Evolutionary conservation across 352 stramenopile species (phyloP), one percentile per base, ranked within the genome.

Genomic region (Globisporangium yorkense): DNA sequence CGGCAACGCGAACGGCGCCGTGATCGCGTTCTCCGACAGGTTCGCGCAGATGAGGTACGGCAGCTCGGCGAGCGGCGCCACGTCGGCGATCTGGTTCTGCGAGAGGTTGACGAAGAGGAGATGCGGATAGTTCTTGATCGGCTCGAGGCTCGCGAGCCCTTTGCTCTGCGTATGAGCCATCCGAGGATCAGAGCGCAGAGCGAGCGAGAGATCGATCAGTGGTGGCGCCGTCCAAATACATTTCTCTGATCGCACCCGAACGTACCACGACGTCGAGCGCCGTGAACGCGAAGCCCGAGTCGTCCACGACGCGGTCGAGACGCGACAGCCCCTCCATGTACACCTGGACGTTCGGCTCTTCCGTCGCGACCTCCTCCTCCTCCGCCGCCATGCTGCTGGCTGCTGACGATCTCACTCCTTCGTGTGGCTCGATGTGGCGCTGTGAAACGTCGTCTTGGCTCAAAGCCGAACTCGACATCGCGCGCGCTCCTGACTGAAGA

Each of bases 231-330:
- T n/a, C 21, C 37, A 16, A 10, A 13, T 5, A 6, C 12, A 18
- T 43, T 12, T 18, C 3, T 18, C 12, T 9, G 1, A 5, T n/a
- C 37, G 12, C 48, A 41, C 15, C 3, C 33, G 9, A 16, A 58
- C 65, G 21, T 63, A 85, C 81, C 29, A 83, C 67, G 16, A 85
- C 63, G 44, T 93, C 79, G 31, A 93, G 61, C 18, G 84, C 74
- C 16, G 77, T 90, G 62, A 90, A 91, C 16, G 84, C 80, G 62
- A 71, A 93, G 48, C 80, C 84, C 20, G 81, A 87, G 70, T 91
- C 72, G 53, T 91, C 84, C 20, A 87, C 45, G 37, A 81, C 80
- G 27, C 80, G 76, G 56, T 93, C 80, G 48, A 93, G 74, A n/a
- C 80, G 70, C 39, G 80, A 87, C 21, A 93, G 74, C 0, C 80